A percentile compares a stretch with the other conserved stretches of the same genome.
phyloP scores from a whole-genome alignment of 805 yeast species.

The Pichia insulana region DNA sequence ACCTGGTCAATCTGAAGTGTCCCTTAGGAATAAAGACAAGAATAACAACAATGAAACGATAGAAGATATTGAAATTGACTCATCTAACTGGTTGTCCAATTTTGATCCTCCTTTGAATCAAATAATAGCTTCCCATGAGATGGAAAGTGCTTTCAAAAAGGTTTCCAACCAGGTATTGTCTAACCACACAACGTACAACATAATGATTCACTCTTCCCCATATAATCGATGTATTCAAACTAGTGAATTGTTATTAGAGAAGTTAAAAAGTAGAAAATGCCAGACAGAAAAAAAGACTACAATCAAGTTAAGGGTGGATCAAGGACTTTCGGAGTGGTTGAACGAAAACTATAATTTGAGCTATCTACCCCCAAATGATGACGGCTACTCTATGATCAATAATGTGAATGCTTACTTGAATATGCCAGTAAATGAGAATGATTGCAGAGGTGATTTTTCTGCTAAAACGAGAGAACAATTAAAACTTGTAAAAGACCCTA shows the following conservation, averaged over 20 bases:
- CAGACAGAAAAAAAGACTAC: slow-evolving; percentile 1
- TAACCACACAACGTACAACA: slow-evolving; percentile 8
- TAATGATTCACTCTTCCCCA: slow-evolving; percentile 34
- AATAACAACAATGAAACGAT: not conserved
- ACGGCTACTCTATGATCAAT: slow-evolving; percentile 33
- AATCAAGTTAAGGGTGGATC: slow-evolving; percentile 31
- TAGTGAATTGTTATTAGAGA: slow-evolving; percentile 23
- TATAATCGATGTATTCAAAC: slow-evolving; percentile 38
- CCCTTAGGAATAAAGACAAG: not conserved
- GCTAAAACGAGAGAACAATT: slow-evolving; percentile 15
- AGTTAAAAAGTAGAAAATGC: slow-evolving; percentile 9
- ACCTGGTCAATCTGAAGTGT: slow-evolving; percentile 7
- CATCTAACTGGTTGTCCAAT: slow-evolving; percentile 27
- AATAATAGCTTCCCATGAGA: slow-evolving; percentile 17
- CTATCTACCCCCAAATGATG: slow-evolving; percentile 37
- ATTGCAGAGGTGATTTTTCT: slow-evolving; percentile 14
- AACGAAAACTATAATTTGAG: slow-evolving; percentile 31
- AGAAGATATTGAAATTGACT: slow-evolving; percentile 8
- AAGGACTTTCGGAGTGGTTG: slow-evolving; percentile 37
- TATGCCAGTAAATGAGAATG: slow-evolving; percentile 8
- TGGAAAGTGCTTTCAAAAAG: slow-evolving; percentile 23
- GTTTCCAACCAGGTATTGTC: slow-evolving; percentile 18
- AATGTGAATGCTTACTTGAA: slow-evolving; percentile 32
- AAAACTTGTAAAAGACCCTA: slow-evolving; percentile 19
- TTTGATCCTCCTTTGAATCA: slow-evolving; percentile 30